A percentile compares a stretch with the other conserved stretches of the same genome.
phyloP scores from a whole-genome alignment of 176 grass and related monocot species.

The Bolboschoenus planiculmis region DNA sequence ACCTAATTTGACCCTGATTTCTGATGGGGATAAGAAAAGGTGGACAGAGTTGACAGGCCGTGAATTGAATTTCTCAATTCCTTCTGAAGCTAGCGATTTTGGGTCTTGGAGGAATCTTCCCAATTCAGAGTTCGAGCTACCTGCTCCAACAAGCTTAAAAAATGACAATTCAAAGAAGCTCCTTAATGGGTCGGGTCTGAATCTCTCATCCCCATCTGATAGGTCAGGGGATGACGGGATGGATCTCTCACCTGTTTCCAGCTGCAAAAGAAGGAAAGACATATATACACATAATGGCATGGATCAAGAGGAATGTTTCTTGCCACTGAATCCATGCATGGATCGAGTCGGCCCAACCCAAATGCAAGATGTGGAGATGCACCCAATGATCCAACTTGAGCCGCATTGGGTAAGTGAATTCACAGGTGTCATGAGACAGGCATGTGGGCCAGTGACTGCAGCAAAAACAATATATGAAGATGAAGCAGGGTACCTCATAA shows the following conservation, averaged over 20 bases:
- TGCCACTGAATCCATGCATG: slow-evolving; percentile 43
- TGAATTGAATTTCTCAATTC: slow-evolving; percentile 80
- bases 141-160: slow-evolving; percentile 31
- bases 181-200: slow-evolving; percentile 64
- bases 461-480: slow-evolving; percentile 94
- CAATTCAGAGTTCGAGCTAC: slow-evolving; percentile 59
- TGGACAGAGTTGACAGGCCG: slow-evolving; percentile 87
- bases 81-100: slow-evolving; percentile 78
- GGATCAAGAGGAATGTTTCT: slow-evolving; percentile 70
- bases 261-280: slow-evolving; percentile 75
- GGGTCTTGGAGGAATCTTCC: slow-evolving; percentile 84
- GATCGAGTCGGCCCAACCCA: slow-evolving; percentile 25
- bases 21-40: slow-evolving; percentile 74
- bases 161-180: slow-evolving; percentile 54
- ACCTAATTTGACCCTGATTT: slow-evolving; percentile 52
- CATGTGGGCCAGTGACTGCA: slow-evolving; percentile 65
- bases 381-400: slow-evolving; percentile 20
- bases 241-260: slow-evolving; percentile 80
- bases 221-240: slow-evolving; percentile 61
- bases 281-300: slow-evolving; percentile 38
- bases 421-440: slow-evolving; percentile 71
- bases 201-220: slow-evolving; percentile 73
- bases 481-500: slow-evolving; percentile 68
- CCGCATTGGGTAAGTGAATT: slow-evolving; percentile 72
- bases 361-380: slow-evolving; percentile 63